phyloP scores from a whole-genome alignment of 352 stramenopile species.

The Paralagenidium karlingii region DNA sequence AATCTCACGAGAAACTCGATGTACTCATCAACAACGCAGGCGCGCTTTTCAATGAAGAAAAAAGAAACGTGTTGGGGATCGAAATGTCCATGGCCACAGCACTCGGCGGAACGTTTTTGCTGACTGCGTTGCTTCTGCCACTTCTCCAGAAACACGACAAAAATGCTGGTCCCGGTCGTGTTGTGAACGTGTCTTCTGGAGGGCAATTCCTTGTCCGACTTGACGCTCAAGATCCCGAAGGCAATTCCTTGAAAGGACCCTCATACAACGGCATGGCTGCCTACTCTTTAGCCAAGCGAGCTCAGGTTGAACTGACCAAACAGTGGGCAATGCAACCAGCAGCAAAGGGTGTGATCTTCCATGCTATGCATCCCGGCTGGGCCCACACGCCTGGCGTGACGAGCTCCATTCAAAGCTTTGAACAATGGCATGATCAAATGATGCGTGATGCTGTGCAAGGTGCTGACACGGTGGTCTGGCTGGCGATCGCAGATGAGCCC shows the following conservation, averaged over 20 bases:
- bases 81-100: constrained; percentile 30
- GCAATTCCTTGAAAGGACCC: constrained; percentile 9
- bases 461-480: constrained; percentile 33
- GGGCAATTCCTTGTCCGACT: constrained; percentile 26
- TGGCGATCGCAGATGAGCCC: constrained; percentile 24
- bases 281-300: constrained; percentile 31
- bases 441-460: constrained; percentile 28
- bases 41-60: constrained; percentile 21
- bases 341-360: constrained; percentile 21
- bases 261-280: constrained; percentile 19
- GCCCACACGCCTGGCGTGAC: constrained; percentile 24
- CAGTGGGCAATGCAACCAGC: constrained; percentile 20
- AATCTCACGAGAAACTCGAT: constrained; percentile 12
- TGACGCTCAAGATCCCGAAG: constrained; percentile 15
- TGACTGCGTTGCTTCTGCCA: constrained; percentile 29
- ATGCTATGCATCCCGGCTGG: constrained; percentile 39
- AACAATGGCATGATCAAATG: constrained; percentile 20
- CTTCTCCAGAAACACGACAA: too few species aligned
- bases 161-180: constrained; percentile 19
- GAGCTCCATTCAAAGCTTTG: constrained; percentile 21
- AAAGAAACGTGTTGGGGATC: constrained; percentile 12
- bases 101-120: constrained; percentile 24
- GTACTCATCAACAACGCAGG: constrained; percentile 41
- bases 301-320: constrained; percentile 31
- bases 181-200: constrained; percentile 36